These are phyloP conservation scores for Monosporascus sp. DNA, from an alignment of 2,329 filamentous ascomycete species.

Conservation along the genomic window DNA sequence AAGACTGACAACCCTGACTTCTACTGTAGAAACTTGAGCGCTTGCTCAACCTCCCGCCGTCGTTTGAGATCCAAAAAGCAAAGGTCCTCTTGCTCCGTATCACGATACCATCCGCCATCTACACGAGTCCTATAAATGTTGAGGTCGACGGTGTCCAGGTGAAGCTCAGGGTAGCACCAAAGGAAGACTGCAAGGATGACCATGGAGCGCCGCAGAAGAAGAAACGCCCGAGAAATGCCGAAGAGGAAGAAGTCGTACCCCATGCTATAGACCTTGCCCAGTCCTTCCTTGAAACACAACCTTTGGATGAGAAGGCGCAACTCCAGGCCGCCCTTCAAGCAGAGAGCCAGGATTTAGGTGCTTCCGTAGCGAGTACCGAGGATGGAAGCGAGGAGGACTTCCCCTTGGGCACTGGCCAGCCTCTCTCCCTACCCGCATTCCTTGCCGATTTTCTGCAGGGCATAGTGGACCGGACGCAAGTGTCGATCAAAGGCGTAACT, in stretches of 20 bases:
- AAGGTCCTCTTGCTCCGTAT: slow-evolving; percentile 71
- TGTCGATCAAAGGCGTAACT: slow-evolving; percentile 60
- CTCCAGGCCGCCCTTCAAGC: slow-evolving; percentile 64
- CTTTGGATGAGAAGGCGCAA: slow-evolving; percentile 57
- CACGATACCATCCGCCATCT: slow-evolving; percentile 83
- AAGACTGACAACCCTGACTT: slow-evolving; percentile 16
- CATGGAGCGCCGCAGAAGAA: slow-evolving; percentile 25
- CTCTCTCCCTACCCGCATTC: slow-evolving; percentile 64
- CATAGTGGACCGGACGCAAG: slow-evolving; percentile 64
- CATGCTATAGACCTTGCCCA: slow-evolving; percentile 69
- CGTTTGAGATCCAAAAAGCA: slow-evolving; percentile 67
- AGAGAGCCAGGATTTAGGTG: slow-evolving; percentile 56
- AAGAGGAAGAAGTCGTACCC: slow-evolving; percentile 45
- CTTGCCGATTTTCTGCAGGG: slow-evolving; percentile 69
- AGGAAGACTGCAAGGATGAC: slow-evolving; percentile 33
- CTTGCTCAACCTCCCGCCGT: slow-evolving; percentile 67
- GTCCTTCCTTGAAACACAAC: slow-evolving; percentile 71
- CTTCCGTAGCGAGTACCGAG: slow-evolving; percentile 56
- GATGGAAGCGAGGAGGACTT: slow-evolving; percentile 58
- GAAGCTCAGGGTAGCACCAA: slow-evolving; percentile 49
- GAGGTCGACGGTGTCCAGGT: slow-evolving; percentile 79
- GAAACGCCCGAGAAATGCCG: slow-evolving; percentile 20
- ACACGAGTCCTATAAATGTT: slow-evolving; percentile 74
- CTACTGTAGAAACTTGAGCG: slow-evolving; percentile 67
- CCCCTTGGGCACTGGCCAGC: slow-evolving; percentile 62